Base-by-base conservation (phyloP, 495 filamentous ascomycete genomes). In the Tuber magnatum region DNA sequence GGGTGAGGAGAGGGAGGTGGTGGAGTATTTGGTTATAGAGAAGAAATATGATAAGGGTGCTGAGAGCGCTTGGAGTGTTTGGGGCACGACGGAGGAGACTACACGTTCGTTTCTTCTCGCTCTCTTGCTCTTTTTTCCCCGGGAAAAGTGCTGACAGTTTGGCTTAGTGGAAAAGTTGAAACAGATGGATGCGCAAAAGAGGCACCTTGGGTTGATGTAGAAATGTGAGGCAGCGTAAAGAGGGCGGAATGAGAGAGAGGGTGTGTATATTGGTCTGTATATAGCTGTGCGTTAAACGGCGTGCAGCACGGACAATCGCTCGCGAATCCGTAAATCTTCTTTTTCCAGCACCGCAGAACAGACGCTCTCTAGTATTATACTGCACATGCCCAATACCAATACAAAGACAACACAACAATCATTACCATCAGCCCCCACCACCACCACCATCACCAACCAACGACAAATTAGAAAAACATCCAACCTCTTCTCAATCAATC, bases 11-110 rank as follows among this genome's bases (percentile, higher is more conserved):
- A 89, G 89, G 79, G 89, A 91, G 75, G 86, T 91, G 74, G 83
- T 85, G 1, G 94, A 97, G 85, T 91, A 96, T 80, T 38, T 97
- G n/a, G 91, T 94, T 8, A 80, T 97, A 35, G 92, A 93, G 85
- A 86, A 87, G 80, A 78, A 83, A 39, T 82, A 90, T 16, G 42
- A 71, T 8, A 85, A 85, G 3, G 91, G 88, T 72, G 80, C 86
- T 76, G 86, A 89, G 65, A 84, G 83, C 51, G 86, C 87, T 20
- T 97, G 94, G 94, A 88, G 86, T 82, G 81, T 97, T 70, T 92
- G 93, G 90, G 93, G 93, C 39, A 90, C 88, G 48, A 83, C 88
- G 51, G 85, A 87, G 76, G 87, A 90, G 80, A 91, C 88, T 16
- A 88, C 86, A 61, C n/a, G 83, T 83, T 83, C 35, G 86, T 80